A percentile compares a stretch with the other conserved stretches of the same genome.
These are phyloP conservation scores for Russula virescens DNA, from an alignment of 768 basidiomycete species.

Conservation along the genomic window DNA sequence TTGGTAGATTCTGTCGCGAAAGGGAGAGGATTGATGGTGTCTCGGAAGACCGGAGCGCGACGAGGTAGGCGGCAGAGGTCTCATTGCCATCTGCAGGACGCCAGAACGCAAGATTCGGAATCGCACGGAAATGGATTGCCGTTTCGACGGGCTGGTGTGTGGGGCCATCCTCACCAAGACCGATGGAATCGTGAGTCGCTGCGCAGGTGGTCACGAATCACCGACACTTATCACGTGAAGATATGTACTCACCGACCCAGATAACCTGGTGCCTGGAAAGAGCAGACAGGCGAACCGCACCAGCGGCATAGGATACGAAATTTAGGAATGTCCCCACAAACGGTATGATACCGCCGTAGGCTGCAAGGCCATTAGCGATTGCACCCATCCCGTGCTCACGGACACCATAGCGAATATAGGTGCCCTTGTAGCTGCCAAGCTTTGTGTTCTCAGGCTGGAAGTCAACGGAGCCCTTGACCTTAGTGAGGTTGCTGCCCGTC, in stretches of 20 bases:
- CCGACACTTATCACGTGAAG: neutral
- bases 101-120: slow-evolving; percentile 90
- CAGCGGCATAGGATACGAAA: slow-evolving; percentile 91
- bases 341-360: slow-evolving; percentile 89
- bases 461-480: slow-evolving; percentile 77
- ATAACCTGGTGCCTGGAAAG: slow-evolving; percentile 87
- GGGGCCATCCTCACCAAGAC: slow-evolving; percentile 90
- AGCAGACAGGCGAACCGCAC: slow-evolving; percentile 87
- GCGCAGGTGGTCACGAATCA: slow-evolving; percentile 3
- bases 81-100: slow-evolving; percentile 95
- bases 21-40: slow-evolving; percentile 83
- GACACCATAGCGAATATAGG: slow-evolving; percentile 94
- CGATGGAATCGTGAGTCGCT: slow-evolving; percentile 95
- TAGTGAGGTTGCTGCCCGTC: slow-evolving; percentile 89
- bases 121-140: slow-evolving; percentile 77
- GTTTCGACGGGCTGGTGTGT: slow-evolving; percentile 96
- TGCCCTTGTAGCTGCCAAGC: slow-evolving; percentile 78
- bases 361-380: slow-evolving; percentile 84
- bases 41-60: slow-evolving; percentile 63
- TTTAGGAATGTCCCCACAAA: slow-evolving; percentile 93
- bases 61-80: slow-evolving; percentile 87
- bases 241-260: slow-evolving; percentile 69
- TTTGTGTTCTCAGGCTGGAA: slow-evolving; percentile 89
- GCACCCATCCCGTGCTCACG: slow-evolving; percentile 98
- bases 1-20: slow-evolving; percentile 89